phyloP scores from a whole-genome alignment of 1,284 basidiomycete genomes.

The Microbotryum silenes-acaulis region DNA sequence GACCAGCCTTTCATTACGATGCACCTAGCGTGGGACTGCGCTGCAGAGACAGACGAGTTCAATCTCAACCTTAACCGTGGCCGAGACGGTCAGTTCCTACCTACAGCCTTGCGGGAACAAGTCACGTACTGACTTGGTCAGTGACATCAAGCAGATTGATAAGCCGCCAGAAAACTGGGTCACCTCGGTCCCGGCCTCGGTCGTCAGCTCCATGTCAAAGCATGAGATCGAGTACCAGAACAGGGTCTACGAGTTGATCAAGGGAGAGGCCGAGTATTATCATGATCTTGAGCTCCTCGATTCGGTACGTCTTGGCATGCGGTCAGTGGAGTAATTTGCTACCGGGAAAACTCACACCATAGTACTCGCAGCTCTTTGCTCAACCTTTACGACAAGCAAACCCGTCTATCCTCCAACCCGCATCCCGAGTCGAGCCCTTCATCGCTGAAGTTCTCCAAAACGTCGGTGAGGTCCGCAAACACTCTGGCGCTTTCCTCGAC shows the following conservation, averaged over 20 bases:
- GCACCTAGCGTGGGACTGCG: conserved; percentile 15
- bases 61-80: conserved; percentile 1
- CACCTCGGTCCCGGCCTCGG: conserved; percentile 57
- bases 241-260: conserved; percentile 83
- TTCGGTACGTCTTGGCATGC: conserved; percentile 43
- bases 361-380: conserved; percentile 51
- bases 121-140: not conserved
- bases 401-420: conserved; percentile 67
- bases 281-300: conserved; percentile 82
- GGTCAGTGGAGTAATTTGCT: too few species aligned
- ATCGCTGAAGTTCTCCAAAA: conserved; percentile 83
- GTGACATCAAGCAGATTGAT: conserved; percentile 44
- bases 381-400: conserved; percentile 60
- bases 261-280: conserved; percentile 82
- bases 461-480: conserved; percentile 70
- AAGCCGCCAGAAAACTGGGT: conserved; percentile 59
- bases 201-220: conserved; percentile 61
- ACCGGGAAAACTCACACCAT: too few species aligned
- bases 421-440: conserved; percentile 63
- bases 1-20: conserved; percentile 12
- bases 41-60: conserved; percentile 1
- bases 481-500: conserved; percentile 72
- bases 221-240: conserved; percentile 79
- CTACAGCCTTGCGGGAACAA: not conserved
- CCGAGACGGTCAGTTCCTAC: not conserved